These are phyloP conservation scores for Yamadazyma ubonensis DNA, from an alignment of 805 yeast genomes.

Conservation along the genomic window DNA sequence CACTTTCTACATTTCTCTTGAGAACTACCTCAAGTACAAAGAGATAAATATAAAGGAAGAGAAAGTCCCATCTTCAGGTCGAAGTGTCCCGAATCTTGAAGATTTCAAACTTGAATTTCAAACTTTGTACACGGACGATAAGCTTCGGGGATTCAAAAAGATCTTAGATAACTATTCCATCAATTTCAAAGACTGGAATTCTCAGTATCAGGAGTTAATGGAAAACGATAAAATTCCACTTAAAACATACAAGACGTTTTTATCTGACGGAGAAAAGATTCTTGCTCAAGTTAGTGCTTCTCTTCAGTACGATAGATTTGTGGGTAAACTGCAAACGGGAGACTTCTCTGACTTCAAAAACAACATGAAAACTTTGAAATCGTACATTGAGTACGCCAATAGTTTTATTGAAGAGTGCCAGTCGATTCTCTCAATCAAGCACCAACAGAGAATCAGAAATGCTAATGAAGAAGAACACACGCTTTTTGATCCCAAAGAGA, in stretches of 20 bases:
- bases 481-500: conserved; percentile 7
- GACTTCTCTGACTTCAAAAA: conserved; percentile 11
- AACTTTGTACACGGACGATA: conserved; percentile 51
- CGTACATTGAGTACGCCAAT: conserved; percentile 45
- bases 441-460: conserved; percentile 47
- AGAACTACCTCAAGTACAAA: conserved; percentile 28
- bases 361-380: conserved; percentile 30
- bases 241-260: conserved; percentile 42
- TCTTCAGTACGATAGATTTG: conserved; percentile 1
- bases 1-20: conserved; percentile 31
- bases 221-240: conserved; percentile 46
- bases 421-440: conserved; percentile 49
- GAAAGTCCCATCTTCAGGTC: conserved; percentile 7
- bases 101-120: conserved; percentile 42
- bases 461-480: conserved; percentile 17
- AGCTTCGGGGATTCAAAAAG: conserved; percentile 37
- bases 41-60: conserved; percentile 7
- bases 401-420: conserved; percentile 58
- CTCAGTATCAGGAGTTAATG: conserved; percentile 42
- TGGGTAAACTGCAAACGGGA: neutral
- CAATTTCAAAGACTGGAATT: conserved; percentile 50
- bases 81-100: neutral
- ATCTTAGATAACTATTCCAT: conserved; percentile 11
- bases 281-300: neutral
- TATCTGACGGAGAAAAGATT: conserved; percentile 56